Percentiles rank a stretch among this genome's conserved stretches.
These are phyloP conservation scores for Trypanosoma platydactyli DNA, from an alignment of 208 protist genomes.

Conservation along the genomic window DNA sequence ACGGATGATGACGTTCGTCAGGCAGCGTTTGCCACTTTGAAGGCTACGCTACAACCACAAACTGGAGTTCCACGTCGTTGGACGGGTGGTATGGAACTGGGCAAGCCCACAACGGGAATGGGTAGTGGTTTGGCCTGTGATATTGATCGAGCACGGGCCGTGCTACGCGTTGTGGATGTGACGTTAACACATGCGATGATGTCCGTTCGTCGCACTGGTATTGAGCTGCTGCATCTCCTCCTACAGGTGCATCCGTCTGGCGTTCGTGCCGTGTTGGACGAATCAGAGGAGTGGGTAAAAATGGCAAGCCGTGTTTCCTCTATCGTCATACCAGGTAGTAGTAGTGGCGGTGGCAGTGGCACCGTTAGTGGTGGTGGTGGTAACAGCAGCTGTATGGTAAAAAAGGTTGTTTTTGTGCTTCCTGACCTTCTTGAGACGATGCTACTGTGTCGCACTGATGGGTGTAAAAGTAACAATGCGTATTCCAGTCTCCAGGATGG, in stretches of 20 bases:
- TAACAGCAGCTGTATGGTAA: not conserved
- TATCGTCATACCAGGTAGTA: conserved; percentile 32
- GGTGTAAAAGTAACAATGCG: not conserved
- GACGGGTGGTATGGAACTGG: not conserved
- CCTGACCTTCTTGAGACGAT: conserved; percentile 40
- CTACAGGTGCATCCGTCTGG: conserved; percentile 28
- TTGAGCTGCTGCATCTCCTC: conserved; percentile 57
- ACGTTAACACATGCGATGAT: conserved; percentile 70
- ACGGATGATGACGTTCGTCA: conserved; percentile 68
- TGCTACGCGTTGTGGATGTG: conserved; percentile 58
- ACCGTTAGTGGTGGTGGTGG: not conserved
- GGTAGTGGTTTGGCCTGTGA: conserved; percentile 16
- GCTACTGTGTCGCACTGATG: conserved; percentile 6
- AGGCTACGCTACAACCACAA: conserved; percentile 30
- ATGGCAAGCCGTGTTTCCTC: conserved; percentile 57
- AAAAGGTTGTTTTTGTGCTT: conserved; percentile 46
- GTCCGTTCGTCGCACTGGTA: conserved; percentile 49
- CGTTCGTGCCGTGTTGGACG: conserved; percentile 14
- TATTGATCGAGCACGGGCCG: conserved; percentile 38
- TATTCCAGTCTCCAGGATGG: not conserved
- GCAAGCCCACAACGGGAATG: not conserved
- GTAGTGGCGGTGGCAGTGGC: not conserved
- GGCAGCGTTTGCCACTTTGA: conserved; percentile 43
- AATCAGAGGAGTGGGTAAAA: conserved; percentile 30
- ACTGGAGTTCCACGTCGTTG: not conserved